phyloP scores from a whole-genome alignment of 331 rosid genomes.

The Malus hybrid region DNA sequence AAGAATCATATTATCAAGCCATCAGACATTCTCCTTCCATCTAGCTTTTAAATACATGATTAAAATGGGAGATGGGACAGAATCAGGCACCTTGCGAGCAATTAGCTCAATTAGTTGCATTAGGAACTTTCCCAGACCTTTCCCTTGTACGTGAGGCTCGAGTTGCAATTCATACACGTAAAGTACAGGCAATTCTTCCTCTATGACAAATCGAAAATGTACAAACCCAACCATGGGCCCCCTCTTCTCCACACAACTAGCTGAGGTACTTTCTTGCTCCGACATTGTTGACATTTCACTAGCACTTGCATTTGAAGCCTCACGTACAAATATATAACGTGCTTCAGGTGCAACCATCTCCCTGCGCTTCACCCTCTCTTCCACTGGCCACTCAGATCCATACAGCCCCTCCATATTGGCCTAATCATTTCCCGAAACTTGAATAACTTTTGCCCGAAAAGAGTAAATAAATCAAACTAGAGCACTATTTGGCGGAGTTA shows the following conservation, averaged over 20 bases:
- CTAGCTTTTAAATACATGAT: not conserved
- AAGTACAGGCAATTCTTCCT: conserved; percentile 80
- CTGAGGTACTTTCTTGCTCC: conserved; percentile 22
- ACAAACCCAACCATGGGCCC: conserved; percentile 66
- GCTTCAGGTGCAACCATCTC: conserved; percentile 80
- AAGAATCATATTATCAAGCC: not conserved
- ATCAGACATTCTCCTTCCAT: not conserved
- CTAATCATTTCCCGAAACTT: conserved; percentile 33
- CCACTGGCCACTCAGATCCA: conserved; percentile 65
- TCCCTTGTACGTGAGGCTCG: conserved; percentile 54
- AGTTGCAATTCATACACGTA: conserved; percentile 86
- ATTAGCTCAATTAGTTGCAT: conserved; percentile 79
- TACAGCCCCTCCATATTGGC: conserved; percentile 76
- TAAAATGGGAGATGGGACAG: conserved; percentile 7
- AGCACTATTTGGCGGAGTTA: not conserved
- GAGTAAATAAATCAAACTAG: not conserved
- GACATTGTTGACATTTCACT: conserved; percentile 20
- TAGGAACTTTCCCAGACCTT: conserved; percentile 68
- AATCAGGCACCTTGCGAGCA: conserved; percentile 58
- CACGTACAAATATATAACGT: conserved; percentile 58
- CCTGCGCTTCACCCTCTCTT: conserved; percentile 77
- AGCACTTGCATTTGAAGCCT: conserved; percentile 33
- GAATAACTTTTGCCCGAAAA: not conserved
- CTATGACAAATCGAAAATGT: conserved; percentile 63
- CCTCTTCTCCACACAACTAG: conserved; percentile 20